Base-by-base conservation (phyloP, 2,329 filamentous ascomycete genomes). In the Stenocarpella maydis region DNA sequence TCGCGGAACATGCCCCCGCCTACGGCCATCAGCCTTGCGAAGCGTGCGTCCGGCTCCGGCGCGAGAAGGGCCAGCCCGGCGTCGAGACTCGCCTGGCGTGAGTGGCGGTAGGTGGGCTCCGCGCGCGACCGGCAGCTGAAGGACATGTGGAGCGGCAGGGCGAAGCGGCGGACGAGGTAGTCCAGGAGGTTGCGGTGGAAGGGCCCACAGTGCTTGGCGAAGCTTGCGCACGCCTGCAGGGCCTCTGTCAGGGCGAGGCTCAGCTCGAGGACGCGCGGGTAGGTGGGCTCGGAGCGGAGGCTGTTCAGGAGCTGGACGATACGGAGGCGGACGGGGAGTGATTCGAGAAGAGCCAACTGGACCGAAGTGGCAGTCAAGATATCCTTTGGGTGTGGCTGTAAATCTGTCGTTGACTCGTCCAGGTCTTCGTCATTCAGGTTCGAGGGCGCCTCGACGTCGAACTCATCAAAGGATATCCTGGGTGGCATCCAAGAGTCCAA, bases 91-190 rank as follows among this genome's bases (percentile, higher is more conserved):
- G 82, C 76, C 69, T 84, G 86, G 41, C 81, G 79, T 0, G 85
- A 87, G 76, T 82, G 86, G 71, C 85, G 80, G 73, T 82, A 88
- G 5, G 81, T 69, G 0, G 83, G 85, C 61, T 86, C 81, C 1
- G 73, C 72, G 6, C 75, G 78, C 12, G 84, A 81, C 69, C 80
- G 77, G 45, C 75, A 75, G 45, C 81, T 81, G 73, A 84, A 88
- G 0, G 83, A 79, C 9, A 81, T 82, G 71, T 90, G 87, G 0
- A 90, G 78, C 0, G 83, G 80, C 17, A 90, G 81, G 2, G 89
- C 73, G 73, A 88, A 89, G 17, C 88, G 85, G 6, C 85, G 84
- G 4, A 86, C 78, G 0, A 86, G 78, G 49, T 85, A 83, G 60
- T 88, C 83, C 31, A 87, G 76, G 6, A 88, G 74, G 69, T 87